phyloP scores from a whole-genome alignment of 306 rosid species.

The Canavalia gladiata region DNA sequence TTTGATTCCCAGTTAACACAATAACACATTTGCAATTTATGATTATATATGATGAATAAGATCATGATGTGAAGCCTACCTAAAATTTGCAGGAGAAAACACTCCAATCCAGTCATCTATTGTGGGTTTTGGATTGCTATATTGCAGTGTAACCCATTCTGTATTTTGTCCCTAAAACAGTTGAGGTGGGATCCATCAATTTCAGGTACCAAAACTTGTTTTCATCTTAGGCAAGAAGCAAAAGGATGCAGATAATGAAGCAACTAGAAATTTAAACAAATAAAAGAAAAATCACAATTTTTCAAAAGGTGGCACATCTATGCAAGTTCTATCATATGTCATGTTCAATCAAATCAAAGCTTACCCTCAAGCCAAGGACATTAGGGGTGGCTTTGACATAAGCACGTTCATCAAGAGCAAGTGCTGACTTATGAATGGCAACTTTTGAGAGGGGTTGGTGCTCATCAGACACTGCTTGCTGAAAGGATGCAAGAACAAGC shows the following conservation, averaged over 20 bases:
- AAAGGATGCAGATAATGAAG: conserved; percentile 4
- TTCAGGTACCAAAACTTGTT: conserved; percentile 31
- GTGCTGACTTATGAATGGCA: conserved; percentile 62
- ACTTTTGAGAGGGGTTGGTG: conserved; percentile 79
- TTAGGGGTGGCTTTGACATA: conserved; percentile 67
- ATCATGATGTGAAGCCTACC: conserved; percentile 53
- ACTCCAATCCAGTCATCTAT: conserved; percentile 89
- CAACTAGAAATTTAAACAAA: conserved; percentile 12
- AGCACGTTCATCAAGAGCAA: conserved; percentile 65
- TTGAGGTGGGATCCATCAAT: conserved; percentile 37
- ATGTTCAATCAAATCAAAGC: neutral
- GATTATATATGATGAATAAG: conserved; percentile 9
- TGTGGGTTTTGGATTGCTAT: conserved; percentile 70
- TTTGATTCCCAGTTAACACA: conserved; percentile 41
- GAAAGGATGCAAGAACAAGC: conserved; percentile 54
- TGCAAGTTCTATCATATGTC: neutral
- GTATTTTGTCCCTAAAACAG: conserved; percentile 71
- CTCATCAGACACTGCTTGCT: conserved; percentile 62
- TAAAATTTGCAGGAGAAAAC: conserved; percentile 93
- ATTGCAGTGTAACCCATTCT: conserved; percentile 75
- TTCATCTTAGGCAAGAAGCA: neutral
- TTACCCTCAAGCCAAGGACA: conserved; percentile 75
- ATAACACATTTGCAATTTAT: conserved; percentile 23
- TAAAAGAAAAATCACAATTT: neutral
- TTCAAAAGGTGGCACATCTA: conserved; percentile 8